These are phyloP conservation scores for Leccinum rimulosum DNA, from an alignment of 768 basidiomycete genomes.

Conservation along the genomic window DNA sequence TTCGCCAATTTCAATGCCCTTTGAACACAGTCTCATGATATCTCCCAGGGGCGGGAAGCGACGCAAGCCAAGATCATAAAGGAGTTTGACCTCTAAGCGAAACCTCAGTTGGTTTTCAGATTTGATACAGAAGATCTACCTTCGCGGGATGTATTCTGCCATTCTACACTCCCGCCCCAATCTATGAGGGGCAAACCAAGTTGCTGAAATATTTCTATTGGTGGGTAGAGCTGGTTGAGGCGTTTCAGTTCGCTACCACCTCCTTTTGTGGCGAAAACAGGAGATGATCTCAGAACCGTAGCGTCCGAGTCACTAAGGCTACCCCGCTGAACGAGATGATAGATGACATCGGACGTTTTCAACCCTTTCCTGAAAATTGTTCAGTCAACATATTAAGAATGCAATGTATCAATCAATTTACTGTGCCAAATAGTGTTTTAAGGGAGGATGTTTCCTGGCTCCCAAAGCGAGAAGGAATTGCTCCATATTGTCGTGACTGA, in stretches of 20 bases:
- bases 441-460: too few relatives aligned
- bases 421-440: constrained; percentile 4
- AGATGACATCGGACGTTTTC: too few relatives aligned
- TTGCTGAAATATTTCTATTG: constrained; percentile 59
- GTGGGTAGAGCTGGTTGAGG: constrained; percentile 68
- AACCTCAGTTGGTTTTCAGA: neutral
- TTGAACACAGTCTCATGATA: neutral
- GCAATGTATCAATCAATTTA: constrained; percentile 33
- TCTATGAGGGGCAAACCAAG: constrained; percentile 78
- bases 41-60: neutral
- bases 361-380: too few relatives aligned
- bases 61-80: neutral
- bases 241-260: too few relatives aligned
- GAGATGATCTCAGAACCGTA: too few relatives aligned
- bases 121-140: neutral
- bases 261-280: too few relatives aligned
- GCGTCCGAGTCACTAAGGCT: too few relatives aligned
- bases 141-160: constrained; percentile 36
- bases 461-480: too few relatives aligned
- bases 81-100: neutral
- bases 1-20: constrained; percentile 37
- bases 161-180: constrained; percentile 72
- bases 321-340: too few relatives aligned
- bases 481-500: too few relatives aligned
- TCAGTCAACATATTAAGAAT: constrained; percentile 46